Evolutionary conservation across 306 rosid species (phyloP), one percentile per base, ranked within the genome.

Genomic region (Ormosia emarginata): DNA sequence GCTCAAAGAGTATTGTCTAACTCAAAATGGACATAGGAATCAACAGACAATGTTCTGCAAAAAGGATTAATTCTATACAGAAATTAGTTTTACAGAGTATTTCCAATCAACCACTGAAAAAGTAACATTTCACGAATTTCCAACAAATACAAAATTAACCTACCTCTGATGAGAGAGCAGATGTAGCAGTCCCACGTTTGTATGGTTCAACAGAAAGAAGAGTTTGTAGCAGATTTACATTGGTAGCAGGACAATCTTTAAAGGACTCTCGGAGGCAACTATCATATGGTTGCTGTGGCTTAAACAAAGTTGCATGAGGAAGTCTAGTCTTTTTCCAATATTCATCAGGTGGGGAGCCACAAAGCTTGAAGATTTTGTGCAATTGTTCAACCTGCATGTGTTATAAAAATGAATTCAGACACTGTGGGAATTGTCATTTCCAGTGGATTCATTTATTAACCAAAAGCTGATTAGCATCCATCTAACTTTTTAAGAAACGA

Each of bases 301-400:
- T 94, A 85, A 91, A 92, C 44, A 92, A 86, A 66, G 97, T 92
- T 40, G 97, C 88, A 82, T 91, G 97, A 66, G 98, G 98, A 85
- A 94, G 94, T 75, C 88, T 90, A 37, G 90, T 83, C 77, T 86
- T 92, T 82, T 91, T 94, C 98, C 97, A 94, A 85, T 90, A 94
- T 39, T 94, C 98, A 5, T 94, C 98, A 2, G 97, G 93, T 29
- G 98, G 98, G 63, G 98, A 90, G 83, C 97, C 98, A 37, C 98
- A 94, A 56, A 94, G 93, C 91, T 92, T 92, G 89, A 94, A 94
- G 80, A 94, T 94, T 89, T 94, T 94, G 94, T 94, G 98, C 81
- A 94, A 67, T 79, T 95, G 98, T 90, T 95, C 98, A 83, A 91
- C 97, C 98, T 92, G 85, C 33, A 78, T 24, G 66, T n/a, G 7